These are phyloP conservation scores for Artomyces pyxidatus DNA, from an alignment of 768 basidiomycete genomes.

Conservation along the genomic window DNA sequence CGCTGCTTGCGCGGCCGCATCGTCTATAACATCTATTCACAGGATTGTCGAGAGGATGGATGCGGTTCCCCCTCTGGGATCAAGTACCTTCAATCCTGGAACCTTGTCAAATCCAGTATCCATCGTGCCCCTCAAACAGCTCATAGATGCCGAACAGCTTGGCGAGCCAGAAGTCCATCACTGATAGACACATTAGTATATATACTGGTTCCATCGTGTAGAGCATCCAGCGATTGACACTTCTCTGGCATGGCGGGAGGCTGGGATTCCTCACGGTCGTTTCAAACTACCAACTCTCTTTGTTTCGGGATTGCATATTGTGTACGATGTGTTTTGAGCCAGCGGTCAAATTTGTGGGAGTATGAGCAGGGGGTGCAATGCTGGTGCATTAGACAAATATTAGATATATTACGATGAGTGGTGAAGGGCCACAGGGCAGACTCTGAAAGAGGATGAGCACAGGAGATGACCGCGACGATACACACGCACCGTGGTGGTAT, in stretches of 20 bases:
- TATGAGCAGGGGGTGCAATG: neutral
- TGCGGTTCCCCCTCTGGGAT: neutral
- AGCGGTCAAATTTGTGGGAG: neutral
- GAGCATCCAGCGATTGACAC: neutral
- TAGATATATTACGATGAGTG: neutral
- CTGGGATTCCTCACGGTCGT: no score
- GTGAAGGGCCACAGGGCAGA: neutral
- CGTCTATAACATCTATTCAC: no score
- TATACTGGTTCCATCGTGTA: neutral
- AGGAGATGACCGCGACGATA: neutral
- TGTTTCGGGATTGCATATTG: no score
- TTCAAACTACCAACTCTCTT: neutral
- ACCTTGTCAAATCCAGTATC: neutral
- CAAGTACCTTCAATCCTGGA: slow-evolving; percentile 2
- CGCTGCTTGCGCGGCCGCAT: no score
- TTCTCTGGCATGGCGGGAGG: neutral
- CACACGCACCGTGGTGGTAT: neutral
- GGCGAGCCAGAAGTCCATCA: neutral
- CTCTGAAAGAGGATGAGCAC: neutral
- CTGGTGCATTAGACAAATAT: neutral
- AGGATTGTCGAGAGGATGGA: neutral
- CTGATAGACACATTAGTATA: neutral
- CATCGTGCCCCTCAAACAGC: neutral
- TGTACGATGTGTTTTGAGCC: no score
- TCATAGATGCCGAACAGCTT: neutral